Percentiles rank a stretch among this genome's conserved stretches.
Evolutionary conservation across 208 protist species (phyloP).

Genomic region (Blastocrithidia nonstop): DNA sequence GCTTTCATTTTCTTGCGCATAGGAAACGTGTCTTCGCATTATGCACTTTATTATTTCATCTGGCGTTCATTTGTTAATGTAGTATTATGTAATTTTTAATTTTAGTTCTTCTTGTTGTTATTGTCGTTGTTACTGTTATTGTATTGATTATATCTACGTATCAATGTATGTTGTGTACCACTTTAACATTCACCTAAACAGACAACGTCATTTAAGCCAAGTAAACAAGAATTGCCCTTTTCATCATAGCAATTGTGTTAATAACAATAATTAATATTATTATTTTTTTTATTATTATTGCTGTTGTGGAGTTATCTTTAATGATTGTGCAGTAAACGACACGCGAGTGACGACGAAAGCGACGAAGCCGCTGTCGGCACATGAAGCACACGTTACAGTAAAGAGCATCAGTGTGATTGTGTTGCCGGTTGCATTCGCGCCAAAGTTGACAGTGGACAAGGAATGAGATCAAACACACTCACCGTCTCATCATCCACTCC

Average conservation of each 20-base stretch:
- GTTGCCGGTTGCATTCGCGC: neutral
- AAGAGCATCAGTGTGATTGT: neutral
- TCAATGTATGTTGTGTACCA: neutral
- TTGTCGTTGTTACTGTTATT: slow-evolving; percentile 2
- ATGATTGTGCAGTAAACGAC: neutral
- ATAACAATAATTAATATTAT: no score
- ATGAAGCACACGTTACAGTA: no score
- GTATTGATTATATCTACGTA: neutral
- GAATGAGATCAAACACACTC: slow-evolving; percentile 39
- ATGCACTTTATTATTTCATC: no score
- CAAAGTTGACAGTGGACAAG: slow-evolving; percentile 23
- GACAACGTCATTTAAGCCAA: neutral
- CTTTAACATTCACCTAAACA: neutral
- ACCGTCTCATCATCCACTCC: slow-evolving; percentile 58
- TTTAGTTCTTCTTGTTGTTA: no score
- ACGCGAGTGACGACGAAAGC: neutral
- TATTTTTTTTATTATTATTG: no score
- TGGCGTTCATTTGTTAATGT: no score
- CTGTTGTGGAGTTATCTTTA: neutral
- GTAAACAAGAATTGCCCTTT: no score
- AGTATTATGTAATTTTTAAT: no score
- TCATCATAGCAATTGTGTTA: neutral
- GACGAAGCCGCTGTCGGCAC: neutral
- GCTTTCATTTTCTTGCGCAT: neutral
- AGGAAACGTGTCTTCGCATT: neutral